phyloP scores from a whole-genome alignment of 2,329 filamentous ascomycete genomes.

The Colletotrichum limetticola region DNA sequence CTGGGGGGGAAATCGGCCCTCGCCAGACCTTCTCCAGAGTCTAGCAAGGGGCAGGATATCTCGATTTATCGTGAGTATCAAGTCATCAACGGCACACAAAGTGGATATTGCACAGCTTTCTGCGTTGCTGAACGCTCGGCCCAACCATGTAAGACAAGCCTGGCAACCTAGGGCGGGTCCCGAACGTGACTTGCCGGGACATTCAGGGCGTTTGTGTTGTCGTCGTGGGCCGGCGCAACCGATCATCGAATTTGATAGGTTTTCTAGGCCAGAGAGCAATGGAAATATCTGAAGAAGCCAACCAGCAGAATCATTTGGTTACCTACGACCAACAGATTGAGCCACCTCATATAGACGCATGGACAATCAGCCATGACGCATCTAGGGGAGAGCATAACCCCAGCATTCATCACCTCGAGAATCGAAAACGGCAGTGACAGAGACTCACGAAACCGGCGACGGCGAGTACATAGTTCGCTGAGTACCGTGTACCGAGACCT shows the following conservation, averaged over 20 bases:
- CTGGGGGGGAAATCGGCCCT: neutral
- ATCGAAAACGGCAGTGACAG: neutral
- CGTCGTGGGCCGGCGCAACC: conserved; percentile 27
- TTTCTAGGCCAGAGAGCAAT: neutral
- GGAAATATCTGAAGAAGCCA: neutral
- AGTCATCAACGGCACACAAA: neutral
- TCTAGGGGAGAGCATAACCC: neutral
- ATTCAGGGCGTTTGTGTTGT: conserved; percentile 26
- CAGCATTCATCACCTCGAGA: neutral
- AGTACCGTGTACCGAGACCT: neutral
- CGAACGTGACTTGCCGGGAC: conserved; percentile 1
- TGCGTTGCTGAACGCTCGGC: neutral
- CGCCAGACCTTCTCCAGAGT: neutral
- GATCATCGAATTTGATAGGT: neutral
- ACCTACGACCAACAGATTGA: neutral
- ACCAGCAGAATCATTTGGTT: neutral
- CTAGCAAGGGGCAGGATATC: neutral
- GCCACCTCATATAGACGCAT: neutral
- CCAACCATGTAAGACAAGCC: conserved; percentile 10
- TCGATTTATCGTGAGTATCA: neutral
- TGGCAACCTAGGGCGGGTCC: neutral
- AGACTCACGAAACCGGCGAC: neutral
- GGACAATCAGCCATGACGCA: neutral
- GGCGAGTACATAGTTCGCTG: neutral
- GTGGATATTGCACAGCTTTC: conserved; percentile 16